Evolutionary conservation across 2,329 filamentous ascomycete genomes (phyloP), one percentile per base, ranked within the genome.

Genomic region (Fusarium nanum): DNA sequence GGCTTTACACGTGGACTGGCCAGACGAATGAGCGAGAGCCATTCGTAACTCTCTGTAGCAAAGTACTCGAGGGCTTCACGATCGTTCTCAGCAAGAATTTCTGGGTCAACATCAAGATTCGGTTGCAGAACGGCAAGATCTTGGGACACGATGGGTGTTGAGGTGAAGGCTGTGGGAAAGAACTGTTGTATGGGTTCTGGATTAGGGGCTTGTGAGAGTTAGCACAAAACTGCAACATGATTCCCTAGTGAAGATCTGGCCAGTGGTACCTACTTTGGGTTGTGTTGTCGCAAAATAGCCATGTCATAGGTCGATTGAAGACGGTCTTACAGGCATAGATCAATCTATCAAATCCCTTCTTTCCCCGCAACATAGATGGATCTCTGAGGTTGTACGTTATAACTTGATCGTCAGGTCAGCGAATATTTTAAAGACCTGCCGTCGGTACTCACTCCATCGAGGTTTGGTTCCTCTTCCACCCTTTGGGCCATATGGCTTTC

Each of bases 291-390:
- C 86, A 91, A 73, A 96, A 94, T 1, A 98, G 81, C 94, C 95
- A 98, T 2, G 88, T 88, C 23, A 91, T 75, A 2, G 90, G 88
- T 46, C 85, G 81, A 50, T 86, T 88, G 23, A 98, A 83, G 23
- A 93, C 93, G 68, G 93, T 93, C 73, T 91, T 90, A 78, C 90
- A 93, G 16, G 93, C 93, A 84, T 92, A 92, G 9, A 91, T 78
- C 16, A 97, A 82, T 47, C 93, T 85, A 67, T 94, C 91, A 75
- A 97, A 97, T 0, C 90, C 91, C 69, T 92, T 94, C 78, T 93
- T 96, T 6, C 94, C 94, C 56, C 90, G 91, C 10, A 93, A 78
- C 93, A 97, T 97, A 1, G 90, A 90, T 1, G 90, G 87, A 7
- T 86, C 83, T 20, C 90, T 87, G 28, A 99, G 85, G 64, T 98